These are phyloP conservation scores for Podaxis sp. DNA, from an alignment of 768 basidiomycete species.

Conservation along the genomic window DNA sequence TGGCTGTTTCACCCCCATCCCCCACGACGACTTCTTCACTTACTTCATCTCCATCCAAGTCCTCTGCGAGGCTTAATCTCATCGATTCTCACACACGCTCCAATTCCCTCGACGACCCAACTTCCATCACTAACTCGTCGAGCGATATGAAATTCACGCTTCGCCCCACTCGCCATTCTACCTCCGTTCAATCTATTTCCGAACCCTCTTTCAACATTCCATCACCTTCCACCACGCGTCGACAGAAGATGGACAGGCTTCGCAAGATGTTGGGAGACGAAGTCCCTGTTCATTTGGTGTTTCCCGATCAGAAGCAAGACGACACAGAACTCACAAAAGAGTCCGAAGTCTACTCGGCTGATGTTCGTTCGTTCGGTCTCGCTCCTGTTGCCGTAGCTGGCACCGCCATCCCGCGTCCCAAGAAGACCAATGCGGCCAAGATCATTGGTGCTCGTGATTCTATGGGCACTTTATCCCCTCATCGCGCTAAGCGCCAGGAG, in stretches of 20 bases:
- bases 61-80: constrained; percentile 6
- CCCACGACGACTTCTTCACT: constrained; percentile 18
- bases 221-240: constrained; percentile 40
- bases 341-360: not conserved
- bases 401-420: constrained; percentile 5
- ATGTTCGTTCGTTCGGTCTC: not conserved
- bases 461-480: constrained; percentile 16
- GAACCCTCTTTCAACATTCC: constrained; percentile 40
- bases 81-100: constrained; percentile 9
- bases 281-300: constrained; percentile 62
- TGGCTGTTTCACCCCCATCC: constrained; percentile 25
- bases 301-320: constrained; percentile 32
- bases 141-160: constrained; percentile 15
- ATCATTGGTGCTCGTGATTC: constrained; percentile 25
- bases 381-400: constrained; percentile 8
- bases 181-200: constrained; percentile 25
- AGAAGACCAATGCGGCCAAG: constrained; percentile 16
- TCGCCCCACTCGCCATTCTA: constrained; percentile 21
- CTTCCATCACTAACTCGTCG: not conserved
- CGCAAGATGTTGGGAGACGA: constrained; percentile 61
- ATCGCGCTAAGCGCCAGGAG: constrained; percentile 12
- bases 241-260: constrained; percentile 64
- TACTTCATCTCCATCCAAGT: constrained; percentile 2
- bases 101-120: constrained; percentile 2
- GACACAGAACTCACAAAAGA: not conserved